phyloP scores from a whole-genome alignment of 2,329 filamentous ascomycete species.

The Fusarium chlamydosporum region DNA sequence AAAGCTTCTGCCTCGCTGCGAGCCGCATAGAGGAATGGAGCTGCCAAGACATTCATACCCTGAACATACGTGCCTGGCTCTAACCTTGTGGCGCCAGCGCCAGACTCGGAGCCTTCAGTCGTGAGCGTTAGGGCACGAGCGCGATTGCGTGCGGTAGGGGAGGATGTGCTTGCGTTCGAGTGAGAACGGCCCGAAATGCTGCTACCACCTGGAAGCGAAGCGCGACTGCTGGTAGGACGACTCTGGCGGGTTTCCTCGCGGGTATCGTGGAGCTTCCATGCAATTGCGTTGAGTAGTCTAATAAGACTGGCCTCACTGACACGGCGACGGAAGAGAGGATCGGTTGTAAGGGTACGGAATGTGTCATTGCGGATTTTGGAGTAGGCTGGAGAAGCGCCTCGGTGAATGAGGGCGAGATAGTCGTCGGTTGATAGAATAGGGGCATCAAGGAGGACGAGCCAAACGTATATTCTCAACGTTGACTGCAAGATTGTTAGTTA shows the following conservation, averaged over 20 bases:
- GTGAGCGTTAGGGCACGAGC: slow-evolving; percentile 72
- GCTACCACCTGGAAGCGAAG: slow-evolving; percentile 54
- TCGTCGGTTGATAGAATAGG: slow-evolving; percentile 86
- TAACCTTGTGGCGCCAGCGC: slow-evolving; percentile 63
- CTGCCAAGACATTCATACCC: slow-evolving; percentile 98
- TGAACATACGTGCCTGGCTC: slow-evolving; percentile 93
- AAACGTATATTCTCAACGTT: slow-evolving; percentile 92
- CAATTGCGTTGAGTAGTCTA: slow-evolving; percentile 92
- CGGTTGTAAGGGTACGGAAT: slow-evolving; percentile 94
- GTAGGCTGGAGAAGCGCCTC: slow-evolving; percentile 93
- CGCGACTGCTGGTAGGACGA: slow-evolving; percentile 57
- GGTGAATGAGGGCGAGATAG: slow-evolving; percentile 91
- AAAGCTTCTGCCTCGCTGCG: slow-evolving; percentile 96
- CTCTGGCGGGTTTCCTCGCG: slow-evolving; percentile 65
- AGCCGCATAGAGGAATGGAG: slow-evolving; percentile 94
- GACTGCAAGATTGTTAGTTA: slow-evolving; percentile 70
- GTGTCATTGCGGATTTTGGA: slow-evolving; percentile 99
- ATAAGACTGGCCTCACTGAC: slow-evolving; percentile 97
- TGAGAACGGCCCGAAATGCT: slow-evolving; percentile 54
- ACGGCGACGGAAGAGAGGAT: slow-evolving; percentile 94
- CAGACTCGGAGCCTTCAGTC: slow-evolving; percentile 74
- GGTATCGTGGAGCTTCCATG: slow-evolving; percentile 91
- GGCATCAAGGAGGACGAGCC: slow-evolving; percentile 93
- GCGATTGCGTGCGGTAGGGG: slow-evolving; percentile 64
- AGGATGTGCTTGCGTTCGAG: slow-evolving; percentile 59